phyloP scores from a whole-genome alignment of 192 early-diverging fungal genomes.

The Gonapodya prolifera region DNA sequence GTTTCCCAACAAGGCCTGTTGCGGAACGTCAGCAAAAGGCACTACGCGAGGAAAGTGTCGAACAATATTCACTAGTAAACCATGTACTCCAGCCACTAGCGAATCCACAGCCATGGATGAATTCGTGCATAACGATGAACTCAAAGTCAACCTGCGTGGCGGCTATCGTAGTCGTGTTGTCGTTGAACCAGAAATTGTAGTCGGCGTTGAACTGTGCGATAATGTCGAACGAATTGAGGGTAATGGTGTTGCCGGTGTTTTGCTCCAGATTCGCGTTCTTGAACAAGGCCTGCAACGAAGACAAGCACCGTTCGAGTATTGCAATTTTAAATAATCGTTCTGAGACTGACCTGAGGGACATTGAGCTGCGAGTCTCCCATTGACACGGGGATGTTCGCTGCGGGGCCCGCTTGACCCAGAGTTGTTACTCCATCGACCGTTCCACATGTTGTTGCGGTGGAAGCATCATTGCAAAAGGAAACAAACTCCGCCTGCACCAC shows the following conservation, averaged over 20 bases:
- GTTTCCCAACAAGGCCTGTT: background rate
- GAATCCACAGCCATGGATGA: background rate
- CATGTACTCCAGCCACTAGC: slow-evolving; percentile 1
- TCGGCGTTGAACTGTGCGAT: slow-evolving; percentile 5
- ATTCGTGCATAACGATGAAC: slow-evolving; percentile 2
- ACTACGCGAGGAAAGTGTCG: background rate
- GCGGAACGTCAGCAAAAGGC: background rate
- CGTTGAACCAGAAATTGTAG: slow-evolving; percentile 3
- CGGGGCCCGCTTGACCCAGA: background rate
- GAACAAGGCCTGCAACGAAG: background rate
- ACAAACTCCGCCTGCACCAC: background rate
- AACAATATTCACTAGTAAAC: slow-evolving; percentile 1
- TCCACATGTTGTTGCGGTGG: background rate
- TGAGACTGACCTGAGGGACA: background rate
- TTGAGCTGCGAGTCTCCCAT: background rate
- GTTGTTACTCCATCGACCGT: background rate
- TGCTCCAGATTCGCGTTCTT: background rate
- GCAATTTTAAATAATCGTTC: background rate
- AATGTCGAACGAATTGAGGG: background rate
- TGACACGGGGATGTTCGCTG: background rate
- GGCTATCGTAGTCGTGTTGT: background rate
- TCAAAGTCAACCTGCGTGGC: background rate
- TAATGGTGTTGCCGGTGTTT: background rate
- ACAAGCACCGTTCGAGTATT: background rate
- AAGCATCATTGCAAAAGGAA: background rate